Percentiles rank a stretch among this genome's conserved stretches.
phyloP scores from a whole-genome alignment of 2,329 filamentous ascomycete species.

The Pestalotiopsis sp. region DNA sequence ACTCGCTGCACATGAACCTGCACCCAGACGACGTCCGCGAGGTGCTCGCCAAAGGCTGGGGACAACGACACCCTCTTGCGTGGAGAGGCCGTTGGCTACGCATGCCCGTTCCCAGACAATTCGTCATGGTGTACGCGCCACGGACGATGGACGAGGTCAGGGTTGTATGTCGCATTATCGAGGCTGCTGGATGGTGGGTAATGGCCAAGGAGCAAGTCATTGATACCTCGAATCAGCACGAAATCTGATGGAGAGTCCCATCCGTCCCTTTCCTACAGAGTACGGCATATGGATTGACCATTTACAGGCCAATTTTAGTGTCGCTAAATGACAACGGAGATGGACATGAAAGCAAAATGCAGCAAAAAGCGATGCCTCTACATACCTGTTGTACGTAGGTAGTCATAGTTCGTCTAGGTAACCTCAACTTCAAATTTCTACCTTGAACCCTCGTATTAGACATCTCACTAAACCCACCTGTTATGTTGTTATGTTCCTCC shows the following conservation, averaged over 20 bases:
- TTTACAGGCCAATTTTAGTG: too few relatives aligned
- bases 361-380: too few relatives aligned
- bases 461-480: too few relatives aligned
- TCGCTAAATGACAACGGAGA: too few relatives aligned
- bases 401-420: too few relatives aligned
- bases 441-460: too few relatives aligned
- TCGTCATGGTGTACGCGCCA: slow-evolving; percentile 83
- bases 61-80: slow-evolving; percentile 70
- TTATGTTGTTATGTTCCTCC: too few relatives aligned
- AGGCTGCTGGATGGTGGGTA: slow-evolving; percentile 73
- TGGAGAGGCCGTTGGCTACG: slow-evolving; percentile 65
- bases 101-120: slow-evolving; percentile 72
- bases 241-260: neutral
- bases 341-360: too few relatives aligned
- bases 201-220: slow-evolving; percentile 47
- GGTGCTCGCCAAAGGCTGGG: slow-evolving; percentile 78
- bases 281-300: too few relatives aligned
- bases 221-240: slow-evolving; percentile 13
- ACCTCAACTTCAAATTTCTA: too few relatives aligned
- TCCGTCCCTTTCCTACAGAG: too few relatives aligned
- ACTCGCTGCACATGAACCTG: slow-evolving; percentile 77
- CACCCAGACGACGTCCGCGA: slow-evolving; percentile 77
- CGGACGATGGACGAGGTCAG: slow-evolving; percentile 66
- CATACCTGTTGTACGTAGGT: too few relatives aligned
- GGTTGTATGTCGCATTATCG: slow-evolving; percentile 69